A percentile compares a stretch with the other conserved stretches of the same genome.
Conservation (phyloP, 2,329 filamentous ascomycete species). For the Akanthomyces lecanii region DNA sequence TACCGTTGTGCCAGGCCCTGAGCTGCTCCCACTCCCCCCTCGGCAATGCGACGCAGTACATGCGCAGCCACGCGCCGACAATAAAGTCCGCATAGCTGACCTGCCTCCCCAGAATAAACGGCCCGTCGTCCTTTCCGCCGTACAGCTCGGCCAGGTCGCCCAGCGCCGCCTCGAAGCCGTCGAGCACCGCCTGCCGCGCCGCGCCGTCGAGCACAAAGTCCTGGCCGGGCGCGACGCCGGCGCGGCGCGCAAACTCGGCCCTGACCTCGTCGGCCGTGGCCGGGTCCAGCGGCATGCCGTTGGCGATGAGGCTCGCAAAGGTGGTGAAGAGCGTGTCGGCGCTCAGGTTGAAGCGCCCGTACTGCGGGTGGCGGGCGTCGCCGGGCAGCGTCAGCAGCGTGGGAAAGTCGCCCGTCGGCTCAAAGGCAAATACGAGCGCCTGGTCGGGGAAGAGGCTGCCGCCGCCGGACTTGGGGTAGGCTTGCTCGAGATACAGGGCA, state of each 20-base stretch:
- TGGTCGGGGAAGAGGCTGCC: constrained; percentile 45
- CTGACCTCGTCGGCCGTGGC: constrained; percentile 39
- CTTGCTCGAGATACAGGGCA: constrained; percentile 53
- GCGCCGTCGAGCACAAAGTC: constrained; percentile 38
- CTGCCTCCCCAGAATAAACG: constrained; percentile 43
- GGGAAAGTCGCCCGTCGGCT: constrained; percentile 21
- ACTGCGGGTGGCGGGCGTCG: constrained; percentile 30
- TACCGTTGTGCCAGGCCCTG: constrained; percentile 4
- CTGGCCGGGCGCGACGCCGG: constrained; percentile 41
- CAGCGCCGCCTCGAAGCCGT: constrained; percentile 38
- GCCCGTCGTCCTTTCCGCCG: constrained; percentile 34
- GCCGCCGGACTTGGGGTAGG: constrained; percentile 42
- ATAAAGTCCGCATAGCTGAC: constrained; percentile 53
- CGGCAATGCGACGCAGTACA: neutral
- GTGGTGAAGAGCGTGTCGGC: constrained; percentile 52
- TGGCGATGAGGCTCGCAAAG: constrained; percentile 37
- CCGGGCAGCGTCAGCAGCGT: constrained; percentile 35
- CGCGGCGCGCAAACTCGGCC: constrained; percentile 46
- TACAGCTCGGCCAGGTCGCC: constrained; percentile 41
- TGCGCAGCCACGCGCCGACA: constrained; percentile 41
- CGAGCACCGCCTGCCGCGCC: constrained; percentile 34
- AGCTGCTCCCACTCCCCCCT: constrained; percentile 8
- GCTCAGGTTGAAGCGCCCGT: constrained; percentile 49
- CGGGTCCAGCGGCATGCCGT: constrained; percentile 48
- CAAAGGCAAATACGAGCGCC: constrained; percentile 38